Evolutionary conservation across 176 grass and related monocot species (phyloP), one percentile per base, ranked within the genome.

Genomic region (Oryza officinalis): DNA sequence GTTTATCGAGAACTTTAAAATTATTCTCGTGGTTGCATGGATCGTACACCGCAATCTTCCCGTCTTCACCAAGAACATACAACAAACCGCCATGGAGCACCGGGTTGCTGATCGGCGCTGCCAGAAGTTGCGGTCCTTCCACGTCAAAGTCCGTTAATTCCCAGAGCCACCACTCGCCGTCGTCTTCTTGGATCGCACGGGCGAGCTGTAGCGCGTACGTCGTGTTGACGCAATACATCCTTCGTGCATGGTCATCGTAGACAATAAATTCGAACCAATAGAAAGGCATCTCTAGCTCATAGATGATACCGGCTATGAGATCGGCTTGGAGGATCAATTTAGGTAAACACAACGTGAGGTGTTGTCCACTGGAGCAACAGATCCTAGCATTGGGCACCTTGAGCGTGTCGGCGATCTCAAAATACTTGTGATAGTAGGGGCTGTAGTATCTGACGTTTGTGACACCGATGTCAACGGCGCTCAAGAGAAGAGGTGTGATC

Each of bases 401-500:
- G 0, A 84, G 81, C 0, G 67, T 78, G 43, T 65, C 0, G 37
- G 14, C 22, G 49, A 84, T 3, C 81, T 88, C 61, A 12, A 88
- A 88, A 5, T 37, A 84, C 27, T 37, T 88, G 32, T 74, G 30
- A 46, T 68, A 68, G 10, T 75, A 84, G n/a, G 81, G 87, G 35
- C 87, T 80, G 43, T 88, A 88, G 81, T 67, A 88, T 6, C 81
- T 43, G 20, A 74, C 23, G 47, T 18, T 50, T 0, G 47, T 50
- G 47, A 17, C 4, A 2, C 47, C 47, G 4, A 50, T 4, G 47
- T 50, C 47, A 4, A 3, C 13, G 47, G 47, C 3, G 47, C 14
- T 50, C 14, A 50, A 14, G 13, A 50, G 47, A 17, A 50, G 47
- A 3, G 47, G 47, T 4, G 47, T 17, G 47, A 50, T 50, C 47